phyloP scores from a whole-genome alignment of 768 basidiomycete genomes.

The Lentinus tigrinus region DNA sequence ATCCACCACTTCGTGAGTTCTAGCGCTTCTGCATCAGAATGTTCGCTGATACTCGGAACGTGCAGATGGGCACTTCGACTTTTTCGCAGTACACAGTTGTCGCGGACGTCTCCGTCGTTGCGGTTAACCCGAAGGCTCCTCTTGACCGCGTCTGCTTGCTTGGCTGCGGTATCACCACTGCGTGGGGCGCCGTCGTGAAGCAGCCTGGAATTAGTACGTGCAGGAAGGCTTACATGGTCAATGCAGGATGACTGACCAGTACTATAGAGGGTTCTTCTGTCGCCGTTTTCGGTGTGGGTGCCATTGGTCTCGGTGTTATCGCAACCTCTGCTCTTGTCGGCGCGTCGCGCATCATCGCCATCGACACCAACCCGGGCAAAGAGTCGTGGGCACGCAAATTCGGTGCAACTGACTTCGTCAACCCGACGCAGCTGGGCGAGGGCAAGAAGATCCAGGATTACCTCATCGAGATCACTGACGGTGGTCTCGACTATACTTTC shows the following conservation, averaged over 20 bases:
- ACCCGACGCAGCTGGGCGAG: slow-evolving; percentile 69
- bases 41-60: not conserved
- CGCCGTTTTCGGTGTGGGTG: slow-evolving; percentile 95
- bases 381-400: slow-evolving; percentile 88
- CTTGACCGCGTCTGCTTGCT: slow-evolving; percentile 96
- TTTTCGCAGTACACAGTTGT: slow-evolving; percentile 99
- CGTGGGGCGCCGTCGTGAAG: slow-evolving; percentile 94
- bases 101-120: slow-evolving; percentile 93
- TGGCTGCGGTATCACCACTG: slow-evolving; percentile 97
- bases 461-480: slow-evolving; percentile 91
- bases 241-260: not conserved
- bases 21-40: not conserved
- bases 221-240: not conserved
- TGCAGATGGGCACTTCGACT: slow-evolving; percentile 96
- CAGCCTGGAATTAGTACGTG: slow-evolving; percentile 79
- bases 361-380: slow-evolving; percentile 88
- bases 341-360: slow-evolving; percentile 85
- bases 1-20: slow-evolving; percentile 86
- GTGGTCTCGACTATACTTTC: slow-evolving; percentile 95
- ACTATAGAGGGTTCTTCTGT: slow-evolving; percentile 75
- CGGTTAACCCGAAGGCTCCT: slow-evolving; percentile 81
- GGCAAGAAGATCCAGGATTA: slow-evolving; percentile 88
- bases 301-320: slow-evolving; percentile 92
- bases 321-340: slow-evolving; percentile 76
- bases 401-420: slow-evolving; percentile 93